Conservation (phyloP, 768 basidiomycete genomes). For the Dioszegia crocea region DNA sequence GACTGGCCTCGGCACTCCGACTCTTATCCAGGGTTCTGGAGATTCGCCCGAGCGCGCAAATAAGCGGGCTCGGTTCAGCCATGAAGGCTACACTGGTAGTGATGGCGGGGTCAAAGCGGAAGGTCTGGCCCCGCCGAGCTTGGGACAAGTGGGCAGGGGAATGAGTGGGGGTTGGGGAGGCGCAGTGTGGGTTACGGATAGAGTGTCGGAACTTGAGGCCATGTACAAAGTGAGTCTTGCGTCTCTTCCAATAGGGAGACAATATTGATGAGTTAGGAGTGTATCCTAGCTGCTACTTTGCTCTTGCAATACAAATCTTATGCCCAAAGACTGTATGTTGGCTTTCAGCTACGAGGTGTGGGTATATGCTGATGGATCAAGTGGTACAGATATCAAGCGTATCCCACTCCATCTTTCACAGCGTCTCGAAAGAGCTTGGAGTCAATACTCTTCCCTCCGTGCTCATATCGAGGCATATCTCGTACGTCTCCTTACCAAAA, state of each 20-base stretch:
- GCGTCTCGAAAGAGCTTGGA: slow-evolving; percentile 10
- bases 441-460: slow-evolving; percentile 10
- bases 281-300: slow-evolving; percentile 14
- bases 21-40: background rate
- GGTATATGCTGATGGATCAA: too few relatives aligned
- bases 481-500: slow-evolving; percentile 2
- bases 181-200: slow-evolving; percentile 11
- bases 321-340: slow-evolving; percentile 7
- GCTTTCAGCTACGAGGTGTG: too few relatives aligned
- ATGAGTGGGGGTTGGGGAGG: slow-evolving; percentile 11
- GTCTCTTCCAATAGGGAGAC: background rate
- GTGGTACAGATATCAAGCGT: too few relatives aligned
- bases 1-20: background rate
- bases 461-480: slow-evolving; percentile 19
- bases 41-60: slow-evolving; percentile 7
- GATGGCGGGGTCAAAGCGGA: background rate
- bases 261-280: slow-evolving; percentile 17
- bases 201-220: slow-evolving; percentile 8
- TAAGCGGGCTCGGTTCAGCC: slow-evolving; percentile 4
- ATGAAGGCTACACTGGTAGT: background rate
- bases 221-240: slow-evolving; percentile 13
- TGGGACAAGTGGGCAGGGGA: background rate
- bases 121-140: background rate
- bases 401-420: slow-evolving; percentile 8
- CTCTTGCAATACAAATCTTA: slow-evolving; percentile 13